These are phyloP conservation scores for Metschnikowia kunwiensis DNA, from an alignment of 805 yeast species.

Conservation along the genomic window DNA sequence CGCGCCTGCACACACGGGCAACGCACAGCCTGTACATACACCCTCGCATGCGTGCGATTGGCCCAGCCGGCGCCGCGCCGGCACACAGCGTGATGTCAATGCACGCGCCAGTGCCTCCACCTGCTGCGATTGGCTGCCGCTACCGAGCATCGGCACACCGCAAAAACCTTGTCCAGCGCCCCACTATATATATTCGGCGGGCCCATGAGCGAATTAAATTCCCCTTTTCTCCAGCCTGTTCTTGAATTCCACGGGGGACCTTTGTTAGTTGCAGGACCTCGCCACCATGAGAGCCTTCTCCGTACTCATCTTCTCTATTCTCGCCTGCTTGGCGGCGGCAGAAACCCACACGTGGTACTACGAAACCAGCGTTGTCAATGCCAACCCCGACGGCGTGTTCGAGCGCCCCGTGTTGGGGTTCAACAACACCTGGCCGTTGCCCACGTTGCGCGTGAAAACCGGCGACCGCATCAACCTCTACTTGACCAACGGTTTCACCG, in stretches of 20 bases:
- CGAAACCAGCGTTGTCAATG: slow-evolving; percentile 63
- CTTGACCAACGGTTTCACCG: slow-evolving; percentile 70
- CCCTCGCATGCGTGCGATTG: background rate
- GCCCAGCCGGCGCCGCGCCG: too few species aligned
- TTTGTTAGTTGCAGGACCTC: slow-evolving; percentile 12
- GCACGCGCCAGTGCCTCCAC: too few species aligned
- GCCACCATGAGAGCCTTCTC: slow-evolving; percentile 17
- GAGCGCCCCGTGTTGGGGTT: slow-evolving; percentile 62
- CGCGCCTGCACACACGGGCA: too few species aligned
- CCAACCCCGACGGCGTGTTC: slow-evolving; percentile 63
- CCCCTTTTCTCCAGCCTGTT: slow-evolving; percentile 21
- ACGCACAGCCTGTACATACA: too few species aligned
- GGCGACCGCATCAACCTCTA: slow-evolving; percentile 77
- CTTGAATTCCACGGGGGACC: slow-evolving; percentile 21
- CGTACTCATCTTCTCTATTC: slow-evolving; percentile 19
- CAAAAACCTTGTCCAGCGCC: background rate
- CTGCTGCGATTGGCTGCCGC: slow-evolving; percentile 16
- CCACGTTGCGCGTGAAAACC: slow-evolving; percentile 68
- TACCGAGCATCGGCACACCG: slow-evolving; percentile 13
- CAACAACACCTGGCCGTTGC: slow-evolving; percentile 81
- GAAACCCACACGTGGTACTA: slow-evolving; percentile 62
- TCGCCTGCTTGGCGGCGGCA: slow-evolving; percentile 27
- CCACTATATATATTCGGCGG: slow-evolving; percentile 9
- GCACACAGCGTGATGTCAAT: too few species aligned
- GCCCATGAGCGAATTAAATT: slow-evolving; percentile 15